Evolutionary conservation across 2,329 filamentous ascomycete species (phyloP), one percentile per base, ranked within the genome.

Genomic region (Ceratocystiopsis brevicomis): DNA sequence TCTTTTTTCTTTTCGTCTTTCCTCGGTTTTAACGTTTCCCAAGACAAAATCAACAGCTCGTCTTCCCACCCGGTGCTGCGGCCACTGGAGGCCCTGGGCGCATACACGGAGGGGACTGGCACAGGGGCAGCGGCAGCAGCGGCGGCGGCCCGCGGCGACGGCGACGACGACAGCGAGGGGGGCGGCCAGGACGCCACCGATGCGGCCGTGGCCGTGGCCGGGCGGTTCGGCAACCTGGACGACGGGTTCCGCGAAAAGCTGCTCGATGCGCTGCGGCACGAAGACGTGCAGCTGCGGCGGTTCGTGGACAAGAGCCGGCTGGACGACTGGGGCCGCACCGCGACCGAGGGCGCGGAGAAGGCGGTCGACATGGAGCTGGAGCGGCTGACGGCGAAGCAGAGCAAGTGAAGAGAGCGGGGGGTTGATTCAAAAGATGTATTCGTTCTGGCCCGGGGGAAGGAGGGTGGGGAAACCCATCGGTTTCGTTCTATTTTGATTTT

Each of bases 281-380:
- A 94, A 59, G 81, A 88, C 54, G 67, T 70, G 47, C 56, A 71
- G 12, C 65, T 95, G 36, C 62, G 66, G 42, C 66, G 68, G 41
- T 75, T 75, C 54, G 66, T 90, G 17, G 71, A 80, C 44, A 77
- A 77, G 56, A 68, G 75, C 46, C 69, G 76, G 35, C 67, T 94
- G 12, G 73, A 76, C 8, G 68, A 78, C 44, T 93, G 87, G 82
- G 52, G 50, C 43, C 48, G 47, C 11, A 53, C 53, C 6, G 51
- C 52, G 1, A 45, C 49, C 16, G 53, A 55, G 34, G 50, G 42
- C 8, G 56, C 56, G 3, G 50, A 56, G 41, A 54, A 52, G 44
- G 54, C 53, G 15, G 53, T 55, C 8, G 50, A 51, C 17, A 42
- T 43, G 1, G 52, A 50, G 39, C 43, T 54, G 38, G 48, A 49